Base-by-base conservation (phyloP, 495 filamentous ascomycete species). In the Podospora comata region DNA sequence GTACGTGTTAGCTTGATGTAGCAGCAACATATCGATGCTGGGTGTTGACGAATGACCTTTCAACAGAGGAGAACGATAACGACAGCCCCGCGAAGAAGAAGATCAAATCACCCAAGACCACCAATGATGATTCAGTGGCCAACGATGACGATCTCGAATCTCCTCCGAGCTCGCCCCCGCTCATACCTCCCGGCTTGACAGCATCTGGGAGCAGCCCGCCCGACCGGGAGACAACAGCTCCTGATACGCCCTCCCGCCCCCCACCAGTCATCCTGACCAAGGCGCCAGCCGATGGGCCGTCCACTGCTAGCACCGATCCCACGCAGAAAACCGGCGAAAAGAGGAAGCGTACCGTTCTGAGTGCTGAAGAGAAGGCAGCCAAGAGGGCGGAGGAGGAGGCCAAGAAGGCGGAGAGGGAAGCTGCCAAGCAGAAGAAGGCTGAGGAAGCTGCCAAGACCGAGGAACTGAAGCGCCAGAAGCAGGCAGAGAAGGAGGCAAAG, bases 371-470 rank as follows among this genome's bases (percentile, higher is more conserved):
- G 68, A 81, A 80, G 69, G 80, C 74, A 39, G 79, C 78, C 34
- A 58, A 82, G 58, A 71, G 70, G 16, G 70, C 74, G 32, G 84
- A 83, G 13, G 72, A 76, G 6, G 83, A 83, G 11, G 79, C 79
- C 1, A 86, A 84, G 71, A 77, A 78, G 67, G 76, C 80, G 67
- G 84, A 88, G 64, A 87, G 82, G 64, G 86, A 87, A 63, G 82
- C 61, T 80, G 71, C 81, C 64, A 62, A 85, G 48, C 79, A 80
- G 57, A 77, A 72, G 80, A 79, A 78, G 65, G 72, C 68, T 20
- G 76, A 73, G 44, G 75, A 77, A 34, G 23, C 23, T 34, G 27
- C 27, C 60, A 62, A 62, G 23, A 27, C 60, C 5, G 60, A 27
- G 26, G 60, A 63, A 18, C 26, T 61, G n/a, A 32, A 63, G n/a